Evolutionary conservation across 345 rosid species (phyloP), one percentile per base, ranked within the genome.

Genomic region (Triadica sebifera): DNA sequence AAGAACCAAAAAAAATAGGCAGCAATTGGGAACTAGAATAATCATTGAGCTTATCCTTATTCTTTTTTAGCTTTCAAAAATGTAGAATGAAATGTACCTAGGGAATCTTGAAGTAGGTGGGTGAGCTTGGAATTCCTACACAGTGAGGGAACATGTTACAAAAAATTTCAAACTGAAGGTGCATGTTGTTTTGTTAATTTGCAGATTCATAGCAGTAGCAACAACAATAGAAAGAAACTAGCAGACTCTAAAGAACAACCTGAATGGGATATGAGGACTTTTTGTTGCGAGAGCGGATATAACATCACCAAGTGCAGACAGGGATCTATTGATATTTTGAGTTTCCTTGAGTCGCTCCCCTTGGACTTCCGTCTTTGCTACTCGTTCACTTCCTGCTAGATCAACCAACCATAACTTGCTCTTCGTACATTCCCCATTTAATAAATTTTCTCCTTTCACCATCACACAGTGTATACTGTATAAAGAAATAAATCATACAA

Each of bases 121-220:
- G 99, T 92, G 72, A 95, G 99, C 88, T 92, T 95, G 75, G 99
- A 95, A 80, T 95, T 95, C 87, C 99, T 95, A 79, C 89, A 84
- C n/a, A 39, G 38, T 4, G 20, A 25, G 52, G 34, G 70, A 71
- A 60, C 75, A 64, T 75, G 63, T 45, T 50, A n/a, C 5, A 29
- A 41, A 56, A 49, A 17, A 55, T 19, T 49, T 76, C 58, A 65
- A 57, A 51, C 22, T 43, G 41, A 19, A 25, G 39, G 8, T 45
- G 39, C 51, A 46, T 8, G n/a, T 50, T 24, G n/a, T 4, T 24
- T 60, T 52, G 60, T 45, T 38, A 49, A 52, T 75, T 60, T 74
- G 53, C 57, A 57, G 29, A 22, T 41, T 38, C 6, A 64, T 64
- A 41, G n/a, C n/a, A n/a, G n/a, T n/a, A n/a, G n/a, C n/a, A n/a